Base-by-base conservation (phyloP, 495 filamentous ascomycete genomes). In the Podospora didyma region DNA sequence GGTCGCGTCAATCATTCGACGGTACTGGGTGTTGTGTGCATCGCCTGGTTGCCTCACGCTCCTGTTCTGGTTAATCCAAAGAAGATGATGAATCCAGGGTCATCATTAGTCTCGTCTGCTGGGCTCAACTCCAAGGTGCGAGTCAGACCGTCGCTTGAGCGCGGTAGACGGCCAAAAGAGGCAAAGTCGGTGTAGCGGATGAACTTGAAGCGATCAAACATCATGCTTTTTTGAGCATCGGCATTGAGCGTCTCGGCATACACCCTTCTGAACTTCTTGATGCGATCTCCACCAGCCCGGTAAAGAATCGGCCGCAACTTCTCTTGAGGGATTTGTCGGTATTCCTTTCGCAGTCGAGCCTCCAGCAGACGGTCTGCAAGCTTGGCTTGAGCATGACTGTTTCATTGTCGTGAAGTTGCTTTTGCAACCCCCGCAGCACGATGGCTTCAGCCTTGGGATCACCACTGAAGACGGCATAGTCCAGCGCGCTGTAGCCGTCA, bases 301-400 rank as follows among this genome's bases (percentile, higher is more conserved):
- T 52, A 28, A 0, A 69, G 60, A 5, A 68, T 34, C 7, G 62
- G 65, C 10, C 67, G 55, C 3, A 69, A 51, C 19, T 62, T 62
- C 23, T 66, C 67, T 26, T 72, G 69, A 24, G 69, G 66, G 1
- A 72, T 51, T 57, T 71, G 57, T 3, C 69, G 61, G 45, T 72
- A 72, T 2, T 49, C 51, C 46, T 66, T 71, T 12, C 69, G 57
- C 19, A 71, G 24, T 12, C 48, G 31, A 2, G 68, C 57, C 22
- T 62, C 68, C 2, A 31, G 4, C 4, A 31, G 26, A 3, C 26
- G 26, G 6, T 47, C 46, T 22, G 46, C 22, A 21, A 12, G 3
- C 22, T 21, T 22, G 17, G 22, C 47, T 17, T 42, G 46, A 24
- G 58, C 20, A 46, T 42, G n/a, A n/a, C 23, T 21, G 1, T 10